These are phyloP conservation scores for Fusarium lateritium DNA, from an alignment of 2,329 filamentous ascomycete species.

Conservation along the genomic window DNA sequence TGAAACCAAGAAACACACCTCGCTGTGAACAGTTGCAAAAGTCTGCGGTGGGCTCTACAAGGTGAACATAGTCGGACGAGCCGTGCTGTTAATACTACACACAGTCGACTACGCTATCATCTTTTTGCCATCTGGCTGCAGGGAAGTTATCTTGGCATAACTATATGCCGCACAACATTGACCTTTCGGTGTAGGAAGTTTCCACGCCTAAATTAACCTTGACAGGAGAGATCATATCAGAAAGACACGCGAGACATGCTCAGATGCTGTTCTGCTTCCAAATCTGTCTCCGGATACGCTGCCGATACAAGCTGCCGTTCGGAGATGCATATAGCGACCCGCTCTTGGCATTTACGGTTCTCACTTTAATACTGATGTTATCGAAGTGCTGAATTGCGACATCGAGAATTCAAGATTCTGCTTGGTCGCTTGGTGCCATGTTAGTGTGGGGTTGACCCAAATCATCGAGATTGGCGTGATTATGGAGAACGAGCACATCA, in stretches of 20 bases:
- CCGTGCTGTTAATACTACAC: too few species aligned
- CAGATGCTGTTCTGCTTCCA: too few species aligned
- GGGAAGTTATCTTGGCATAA: too few species aligned
- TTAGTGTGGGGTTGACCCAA: not conserved
- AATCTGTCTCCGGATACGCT: not conserved
- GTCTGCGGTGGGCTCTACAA: too few species aligned
- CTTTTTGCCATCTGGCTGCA: too few species aligned
- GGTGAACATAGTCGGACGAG: too few species aligned
- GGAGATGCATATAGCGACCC: not conserved
- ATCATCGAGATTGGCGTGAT: slow-evolving; percentile 10
- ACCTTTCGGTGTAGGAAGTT: too few species aligned
- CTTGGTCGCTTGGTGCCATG: not conserved
- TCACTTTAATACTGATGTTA: slow-evolving; percentile 11
- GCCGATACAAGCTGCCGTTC: slow-evolving; percentile 1
- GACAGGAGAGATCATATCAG: too few species aligned
- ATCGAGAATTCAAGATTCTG: not conserved
- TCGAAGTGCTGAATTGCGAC: slow-evolving; percentile 15
- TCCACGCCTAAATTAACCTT: too few species aligned
- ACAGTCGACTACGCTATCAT: too few species aligned
- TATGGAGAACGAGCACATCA: slow-evolving; percentile 22
- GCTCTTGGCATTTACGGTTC: slow-evolving; percentile 1
- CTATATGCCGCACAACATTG: too few species aligned
- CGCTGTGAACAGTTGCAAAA: not conserved
- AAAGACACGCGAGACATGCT: too few species aligned
- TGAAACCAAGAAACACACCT: not conserved